phyloP scores from a whole-genome alignment of 2,329 filamentous ascomycete genomes.

The Ophiostoma sp. region DNA sequence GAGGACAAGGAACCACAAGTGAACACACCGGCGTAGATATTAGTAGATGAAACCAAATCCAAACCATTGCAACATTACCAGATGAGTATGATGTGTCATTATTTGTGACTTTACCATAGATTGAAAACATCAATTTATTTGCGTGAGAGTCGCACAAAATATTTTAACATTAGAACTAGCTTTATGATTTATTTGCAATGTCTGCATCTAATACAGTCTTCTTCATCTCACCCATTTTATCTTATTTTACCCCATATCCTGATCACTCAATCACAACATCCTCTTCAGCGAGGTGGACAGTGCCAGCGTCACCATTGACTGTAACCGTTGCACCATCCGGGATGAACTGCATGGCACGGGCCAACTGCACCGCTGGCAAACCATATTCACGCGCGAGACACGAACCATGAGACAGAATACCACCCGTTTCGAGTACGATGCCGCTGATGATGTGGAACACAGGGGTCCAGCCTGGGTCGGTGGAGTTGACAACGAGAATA shows the following conservation, averaged over 20 bases:
- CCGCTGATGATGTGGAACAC: background rate
- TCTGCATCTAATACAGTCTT: too few species aligned
- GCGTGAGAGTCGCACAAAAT: too few species aligned
- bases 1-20: slow-evolving; percentile 2
- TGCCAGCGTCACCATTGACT: background rate
- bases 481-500: background rate
- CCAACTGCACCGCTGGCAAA: background rate
- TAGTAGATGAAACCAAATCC: too few species aligned
- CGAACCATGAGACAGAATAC: background rate
- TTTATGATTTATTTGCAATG: too few species aligned
- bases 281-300: background rate
- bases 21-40: background rate
- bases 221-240: too few species aligned
- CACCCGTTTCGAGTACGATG: background rate
- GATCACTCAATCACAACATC: background rate
- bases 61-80: background rate
- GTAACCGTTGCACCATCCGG: background rate
- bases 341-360: background rate
- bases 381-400: background rate
- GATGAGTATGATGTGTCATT: too few species aligned
- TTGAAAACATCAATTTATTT: too few species aligned
- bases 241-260: background rate
- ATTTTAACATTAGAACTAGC: too few species aligned
- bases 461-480: background rate
- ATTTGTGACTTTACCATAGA: too few species aligned